Conservation (phyloP, 1,284 basidiomycete species). For the Sporisorium iseilematis-ciliati region DNA sequence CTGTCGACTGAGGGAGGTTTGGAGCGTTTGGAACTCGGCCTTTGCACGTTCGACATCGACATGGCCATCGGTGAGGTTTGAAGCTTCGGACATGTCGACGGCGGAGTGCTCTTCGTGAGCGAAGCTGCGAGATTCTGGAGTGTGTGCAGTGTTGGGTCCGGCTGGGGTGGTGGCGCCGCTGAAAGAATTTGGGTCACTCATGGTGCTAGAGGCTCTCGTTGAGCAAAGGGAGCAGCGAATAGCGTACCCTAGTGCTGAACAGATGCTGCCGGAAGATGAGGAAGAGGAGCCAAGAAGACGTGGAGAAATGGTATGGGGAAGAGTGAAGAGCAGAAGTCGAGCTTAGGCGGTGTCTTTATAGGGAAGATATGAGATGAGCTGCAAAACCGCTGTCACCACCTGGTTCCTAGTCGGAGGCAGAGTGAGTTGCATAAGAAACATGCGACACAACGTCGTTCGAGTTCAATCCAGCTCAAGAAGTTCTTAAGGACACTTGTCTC, state of each 20-base stretch:
- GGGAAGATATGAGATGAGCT: too few species aligned
- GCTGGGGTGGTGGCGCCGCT: constrained; percentile 29
- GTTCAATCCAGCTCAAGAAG: too few species aligned
- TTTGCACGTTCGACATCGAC: constrained; percentile 36
- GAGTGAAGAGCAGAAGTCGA: background rate
- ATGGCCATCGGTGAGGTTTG: background rate
- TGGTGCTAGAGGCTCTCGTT: background rate
- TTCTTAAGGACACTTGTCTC: too few species aligned
- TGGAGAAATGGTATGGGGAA: background rate
- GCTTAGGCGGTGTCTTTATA: background rate
- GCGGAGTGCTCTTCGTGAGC: constrained; percentile 12
- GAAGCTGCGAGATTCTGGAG: constrained; percentile 1
- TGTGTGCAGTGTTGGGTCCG: background rate
- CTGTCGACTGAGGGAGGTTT: constrained; percentile 37
- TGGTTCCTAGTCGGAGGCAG: too few species aligned
- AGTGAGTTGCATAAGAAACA: too few species aligned
- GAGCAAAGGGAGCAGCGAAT: background rate
- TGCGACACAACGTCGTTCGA: too few species aligned
- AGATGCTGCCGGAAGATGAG: background rate
- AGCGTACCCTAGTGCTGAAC: background rate
- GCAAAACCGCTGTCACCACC: too few species aligned
- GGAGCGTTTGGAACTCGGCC: constrained; percentile 29
- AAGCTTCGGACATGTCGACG: constrained; percentile 19
- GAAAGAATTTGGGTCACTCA: constrained; percentile 20
- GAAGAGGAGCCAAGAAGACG: background rate